Percentiles rank a stretch among this genome's conserved stretches.
Evolutionary conservation across 1,139 yeast genomes (phyloP).

Genomic region (Diutina siamensis): DNA sequence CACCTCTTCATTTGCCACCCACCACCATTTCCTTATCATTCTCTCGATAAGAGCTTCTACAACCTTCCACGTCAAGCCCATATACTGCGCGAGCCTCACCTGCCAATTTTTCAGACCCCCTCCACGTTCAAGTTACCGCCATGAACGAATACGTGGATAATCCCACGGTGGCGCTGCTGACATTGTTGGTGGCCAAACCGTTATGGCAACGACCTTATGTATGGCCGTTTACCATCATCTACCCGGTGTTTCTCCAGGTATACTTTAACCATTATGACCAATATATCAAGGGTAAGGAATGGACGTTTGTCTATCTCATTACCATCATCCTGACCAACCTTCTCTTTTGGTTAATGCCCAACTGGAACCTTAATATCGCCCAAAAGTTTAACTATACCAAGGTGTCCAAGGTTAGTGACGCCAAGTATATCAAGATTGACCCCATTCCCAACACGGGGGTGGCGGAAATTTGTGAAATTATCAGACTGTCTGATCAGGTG

Average conservation of each 20-base stretch:
- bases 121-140: no score
- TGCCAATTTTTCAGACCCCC: no score
- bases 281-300: slow-evolving; percentile 70
- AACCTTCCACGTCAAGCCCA: no score
- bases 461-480: slow-evolving; percentile 64
- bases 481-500: slow-evolving; percentile 41
- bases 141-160: slow-evolving; percentile 38
- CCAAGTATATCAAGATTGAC: slow-evolving; percentile 59
- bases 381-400: slow-evolving; percentile 56
- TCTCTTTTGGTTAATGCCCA: slow-evolving; percentile 83
- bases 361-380: slow-evolving; percentile 75
- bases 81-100: no score
- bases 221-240: slow-evolving; percentile 71
- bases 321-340: slow-evolving; percentile 62
- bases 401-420: slow-evolving; percentile 45
- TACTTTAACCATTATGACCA: slow-evolving; percentile 63
- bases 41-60: no score
- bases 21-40: no score
- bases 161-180: slow-evolving; percentile 51
- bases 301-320: slow-evolving; percentile 83
- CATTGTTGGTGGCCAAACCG: slow-evolving; percentile 63
- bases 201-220: slow-evolving; percentile 61
- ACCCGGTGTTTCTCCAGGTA: slow-evolving; percentile 63
- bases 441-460: slow-evolving; percentile 84
- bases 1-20: no score